Conservation (phyloP, 2,329 filamentous ascomycete species). For the Alternaria burnsii region DNA sequence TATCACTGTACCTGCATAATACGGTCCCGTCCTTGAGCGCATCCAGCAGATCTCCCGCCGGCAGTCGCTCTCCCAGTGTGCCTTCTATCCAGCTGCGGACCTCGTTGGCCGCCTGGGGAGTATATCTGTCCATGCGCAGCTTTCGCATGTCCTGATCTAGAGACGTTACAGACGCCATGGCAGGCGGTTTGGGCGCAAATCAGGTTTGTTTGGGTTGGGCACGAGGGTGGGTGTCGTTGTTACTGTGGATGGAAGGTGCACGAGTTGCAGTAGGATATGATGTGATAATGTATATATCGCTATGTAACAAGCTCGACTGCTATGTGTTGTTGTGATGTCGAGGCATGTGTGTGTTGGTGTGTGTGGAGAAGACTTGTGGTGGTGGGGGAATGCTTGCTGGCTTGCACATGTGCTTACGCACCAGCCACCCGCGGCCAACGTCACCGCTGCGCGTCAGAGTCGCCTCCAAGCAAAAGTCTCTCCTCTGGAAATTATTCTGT, state of each 20-base stretch:
- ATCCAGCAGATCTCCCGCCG: constrained; percentile 80
- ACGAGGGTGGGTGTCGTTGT: constrained; percentile 6
- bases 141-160: constrained; percentile 95
- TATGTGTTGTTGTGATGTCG: constrained; percentile 4
- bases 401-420: constrained; percentile 24
- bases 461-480: constrained; percentile 7
- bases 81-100: constrained; percentile 86
- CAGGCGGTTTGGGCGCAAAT: constrained; percentile 26
- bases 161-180: constrained; percentile 92
- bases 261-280: constrained; percentile 1
- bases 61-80: constrained; percentile 75
- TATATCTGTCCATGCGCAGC: constrained; percentile 92
- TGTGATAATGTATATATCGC: not conserved
- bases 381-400: constrained; percentile 26
- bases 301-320: constrained; percentile 1
- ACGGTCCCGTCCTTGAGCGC: constrained; percentile 88
- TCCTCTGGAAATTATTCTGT: constrained; percentile 8
- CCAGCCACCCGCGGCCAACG: constrained; percentile 37
- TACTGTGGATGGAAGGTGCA: not conserved
- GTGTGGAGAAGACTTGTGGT: constrained; percentile 11
- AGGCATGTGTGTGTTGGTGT: not conserved
- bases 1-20: constrained; percentile 80
- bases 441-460: constrained; percentile 36
- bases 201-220: constrained; percentile 18
- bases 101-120: constrained; percentile 87